Evolutionary conservation across 2,329 filamentous ascomycete species (phyloP).

Genomic region (Pleurostoma richardsiae): DNA sequence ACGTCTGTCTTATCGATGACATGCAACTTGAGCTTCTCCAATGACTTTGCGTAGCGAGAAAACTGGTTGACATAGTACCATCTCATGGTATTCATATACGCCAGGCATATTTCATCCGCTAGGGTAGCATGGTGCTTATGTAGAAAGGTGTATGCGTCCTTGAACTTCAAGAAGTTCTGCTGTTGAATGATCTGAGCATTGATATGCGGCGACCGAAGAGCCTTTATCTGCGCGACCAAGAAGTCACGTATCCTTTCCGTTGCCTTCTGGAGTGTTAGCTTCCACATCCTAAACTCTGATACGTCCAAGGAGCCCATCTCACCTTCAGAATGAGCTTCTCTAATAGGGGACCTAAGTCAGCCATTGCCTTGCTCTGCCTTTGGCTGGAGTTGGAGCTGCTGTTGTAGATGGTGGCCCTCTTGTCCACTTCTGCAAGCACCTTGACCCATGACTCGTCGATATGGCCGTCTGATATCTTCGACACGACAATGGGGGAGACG

Average conservation of each 20-base stretch:
- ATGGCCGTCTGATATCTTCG: conserved; percentile 79
- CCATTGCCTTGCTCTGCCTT: conserved; percentile 66
- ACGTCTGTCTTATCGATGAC: conserved; percentile 77
- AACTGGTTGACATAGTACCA: conserved; percentile 98
- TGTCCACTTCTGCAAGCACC: conserved; percentile 78
- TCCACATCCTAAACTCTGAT: background rate
- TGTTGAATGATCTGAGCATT: conserved; percentile 97
- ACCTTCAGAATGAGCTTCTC: conserved; percentile 80
- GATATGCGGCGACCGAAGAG: conserved; percentile 87
- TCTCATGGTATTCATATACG: conserved; percentile 97
- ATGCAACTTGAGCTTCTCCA: conserved; percentile 82
- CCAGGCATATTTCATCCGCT: conserved; percentile 83
- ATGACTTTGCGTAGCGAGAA: conserved; percentile 74
- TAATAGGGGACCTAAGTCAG: conserved; percentile 80
- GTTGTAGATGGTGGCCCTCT: conserved; percentile 67
- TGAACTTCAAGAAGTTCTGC: conserved; percentile 82
- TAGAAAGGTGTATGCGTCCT: conserved; percentile 82
- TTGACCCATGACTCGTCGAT: conserved; percentile 89
- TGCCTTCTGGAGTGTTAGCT: conserved; percentile 47
- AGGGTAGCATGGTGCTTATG: conserved; percentile 77
- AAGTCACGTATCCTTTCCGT: conserved; percentile 92
- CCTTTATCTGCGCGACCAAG: conserved; percentile 90
- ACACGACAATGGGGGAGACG: conserved; percentile 77
- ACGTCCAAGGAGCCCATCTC: conserved; percentile 8
- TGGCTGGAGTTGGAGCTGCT: conserved; percentile 53